Evolutionary conservation across 2,329 filamentous ascomycete species (phyloP).

Genomic region (Cladosporium austrohemisphaericum): DNA sequence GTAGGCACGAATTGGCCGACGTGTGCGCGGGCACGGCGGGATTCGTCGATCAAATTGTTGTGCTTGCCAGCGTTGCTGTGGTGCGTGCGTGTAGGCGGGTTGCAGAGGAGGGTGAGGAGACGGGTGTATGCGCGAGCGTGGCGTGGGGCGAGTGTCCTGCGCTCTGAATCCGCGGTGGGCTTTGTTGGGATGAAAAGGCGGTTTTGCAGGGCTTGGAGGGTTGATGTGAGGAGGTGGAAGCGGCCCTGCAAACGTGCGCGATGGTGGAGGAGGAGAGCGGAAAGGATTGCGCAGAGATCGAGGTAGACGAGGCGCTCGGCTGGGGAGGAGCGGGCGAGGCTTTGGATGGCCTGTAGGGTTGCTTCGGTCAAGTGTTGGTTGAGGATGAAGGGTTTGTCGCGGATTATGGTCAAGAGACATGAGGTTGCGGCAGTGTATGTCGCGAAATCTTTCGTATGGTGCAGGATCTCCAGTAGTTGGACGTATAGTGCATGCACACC

Average conservation of each 20-base stretch:
- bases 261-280: slow-evolving; percentile 53
- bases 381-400: slow-evolving; percentile 35
- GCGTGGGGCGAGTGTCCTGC: slow-evolving; percentile 35
- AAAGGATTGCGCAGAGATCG: slow-evolving; percentile 52
- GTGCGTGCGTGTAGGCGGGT: slow-evolving; percentile 45
- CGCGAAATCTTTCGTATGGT: not conserved
- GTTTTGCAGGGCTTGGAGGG: slow-evolving; percentile 53
- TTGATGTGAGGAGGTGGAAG: slow-evolving; percentile 55
- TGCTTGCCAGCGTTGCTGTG: slow-evolving; percentile 22
- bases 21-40: slow-evolving; percentile 55
- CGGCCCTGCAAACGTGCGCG: slow-evolving; percentile 57
- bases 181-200: slow-evolving; percentile 51
- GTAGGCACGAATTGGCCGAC: slow-evolving; percentile 57
- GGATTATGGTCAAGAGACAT: slow-evolving; percentile 22
- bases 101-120: slow-evolving; percentile 58
- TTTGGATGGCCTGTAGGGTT: slow-evolving; percentile 35
- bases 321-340: slow-evolving; percentile 30
- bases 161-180: slow-evolving; percentile 20
- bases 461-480: not conserved
- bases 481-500: slow-evolving; percentile 1
- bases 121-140: slow-evolving; percentile 52
- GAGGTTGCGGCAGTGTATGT: slow-evolving; percentile 17
- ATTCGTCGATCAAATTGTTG: slow-evolving; percentile 51
- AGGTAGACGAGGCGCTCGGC: slow-evolving; percentile 43
- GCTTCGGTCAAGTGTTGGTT: slow-evolving; percentile 45